phyloP scores from a whole-genome alignment of 345 rosid genomes.

The Tarenaya hassleriana region DNA sequence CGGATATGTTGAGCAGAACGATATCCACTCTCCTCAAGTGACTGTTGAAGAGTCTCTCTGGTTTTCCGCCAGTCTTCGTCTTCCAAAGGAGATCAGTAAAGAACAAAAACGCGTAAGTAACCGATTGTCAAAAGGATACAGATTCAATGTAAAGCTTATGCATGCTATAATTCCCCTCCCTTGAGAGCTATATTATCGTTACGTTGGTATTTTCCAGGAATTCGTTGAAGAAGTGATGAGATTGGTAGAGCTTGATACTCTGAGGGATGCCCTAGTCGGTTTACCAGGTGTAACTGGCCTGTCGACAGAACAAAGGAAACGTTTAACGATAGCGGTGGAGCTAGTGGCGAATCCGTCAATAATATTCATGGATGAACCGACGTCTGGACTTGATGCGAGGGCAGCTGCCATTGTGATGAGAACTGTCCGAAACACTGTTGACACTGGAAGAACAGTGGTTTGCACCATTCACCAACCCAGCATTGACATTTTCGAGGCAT shows the following conservation, averaged over 20 bases:
- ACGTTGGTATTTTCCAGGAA: slow-evolving; percentile 41
- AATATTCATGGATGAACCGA: slow-evolving; percentile 95
- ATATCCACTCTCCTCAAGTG: slow-evolving; percentile 95
- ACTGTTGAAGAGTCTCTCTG: slow-evolving; percentile 86
- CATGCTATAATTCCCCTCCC: too few relatives aligned
- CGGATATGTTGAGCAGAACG: slow-evolving; percentile 95
- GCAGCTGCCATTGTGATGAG: slow-evolving; percentile 99
- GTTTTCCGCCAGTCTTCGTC: slow-evolving; percentile 82
- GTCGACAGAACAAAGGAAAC: slow-evolving; percentile 91
- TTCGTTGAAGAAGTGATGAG: slow-evolving; percentile 93
- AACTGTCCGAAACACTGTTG: slow-evolving; percentile 90
- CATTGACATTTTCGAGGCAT: slow-evolving; percentile 89
- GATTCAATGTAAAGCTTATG: too few relatives aligned
- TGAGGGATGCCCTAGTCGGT: slow-evolving; percentile 77
- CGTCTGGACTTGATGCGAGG: slow-evolving; percentile 94
- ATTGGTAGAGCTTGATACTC: slow-evolving; percentile 70
- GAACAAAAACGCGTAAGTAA: slow-evolving; percentile 48
- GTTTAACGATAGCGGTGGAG: slow-evolving; percentile 91
- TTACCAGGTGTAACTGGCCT: slow-evolving; percentile 79
- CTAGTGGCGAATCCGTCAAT: slow-evolving; percentile 94
- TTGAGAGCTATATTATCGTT: too few relatives aligned
- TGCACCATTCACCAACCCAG: slow-evolving; percentile 96
- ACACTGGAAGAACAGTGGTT: slow-evolving; percentile 91
- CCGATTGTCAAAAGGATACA: neutral
- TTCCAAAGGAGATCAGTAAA: slow-evolving; percentile 68